These are phyloP conservation scores for Rhodotorula glutinis DNA, from an alignment of 1,284 basidiomycete species.

Conservation along the genomic window DNA sequence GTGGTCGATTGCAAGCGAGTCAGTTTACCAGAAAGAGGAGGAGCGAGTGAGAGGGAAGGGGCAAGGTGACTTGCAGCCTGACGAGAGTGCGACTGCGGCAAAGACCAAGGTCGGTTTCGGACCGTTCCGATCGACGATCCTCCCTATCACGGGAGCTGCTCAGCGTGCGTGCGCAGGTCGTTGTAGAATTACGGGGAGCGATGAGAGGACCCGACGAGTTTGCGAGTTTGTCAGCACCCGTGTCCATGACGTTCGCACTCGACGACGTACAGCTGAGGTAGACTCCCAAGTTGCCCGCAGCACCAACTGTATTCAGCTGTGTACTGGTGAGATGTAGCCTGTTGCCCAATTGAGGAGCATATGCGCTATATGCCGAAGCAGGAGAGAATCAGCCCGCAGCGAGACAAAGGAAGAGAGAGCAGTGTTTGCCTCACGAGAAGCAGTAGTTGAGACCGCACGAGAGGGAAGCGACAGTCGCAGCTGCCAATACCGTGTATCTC, in stretches of 20 bases:
- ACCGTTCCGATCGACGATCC: slow-evolving; percentile 31
- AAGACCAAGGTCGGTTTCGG: slow-evolving; percentile 19
- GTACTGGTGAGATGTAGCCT: slow-evolving; percentile 46
- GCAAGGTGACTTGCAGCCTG: slow-evolving; percentile 17
- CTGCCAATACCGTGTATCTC: slow-evolving; percentile 7
- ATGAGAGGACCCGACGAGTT: no score
- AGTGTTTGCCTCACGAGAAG: slow-evolving; percentile 14
- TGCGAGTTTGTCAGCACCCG: no score
- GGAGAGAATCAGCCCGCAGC: no score
- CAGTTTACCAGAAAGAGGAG: no score
- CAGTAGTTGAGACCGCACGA: slow-evolving; percentile 22
- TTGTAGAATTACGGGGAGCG: no score
- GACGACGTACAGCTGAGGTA: slow-evolving; percentile 24
- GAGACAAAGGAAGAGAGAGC: no score
- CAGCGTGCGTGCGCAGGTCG: not conserved
- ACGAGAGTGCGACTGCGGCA: slow-evolving; percentile 17
- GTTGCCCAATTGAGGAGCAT: slow-evolving; percentile 49
- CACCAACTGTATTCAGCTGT: slow-evolving; percentile 49
- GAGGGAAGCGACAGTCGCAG: slow-evolving; percentile 7
- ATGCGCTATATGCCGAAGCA: slow-evolving; percentile 28
- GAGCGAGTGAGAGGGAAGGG: not conserved
- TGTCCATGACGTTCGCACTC: no score
- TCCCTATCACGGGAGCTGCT: slow-evolving; percentile 21
- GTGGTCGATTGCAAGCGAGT: slow-evolving; percentile 29
- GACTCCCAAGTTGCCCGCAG: slow-evolving; percentile 48